A percentile compares a stretch with the other conserved stretches of the same genome.
Evolutionary conservation across 352 stramenopile species (phyloP).

Genomic region (Globisporangium heterothallicum): DNA sequence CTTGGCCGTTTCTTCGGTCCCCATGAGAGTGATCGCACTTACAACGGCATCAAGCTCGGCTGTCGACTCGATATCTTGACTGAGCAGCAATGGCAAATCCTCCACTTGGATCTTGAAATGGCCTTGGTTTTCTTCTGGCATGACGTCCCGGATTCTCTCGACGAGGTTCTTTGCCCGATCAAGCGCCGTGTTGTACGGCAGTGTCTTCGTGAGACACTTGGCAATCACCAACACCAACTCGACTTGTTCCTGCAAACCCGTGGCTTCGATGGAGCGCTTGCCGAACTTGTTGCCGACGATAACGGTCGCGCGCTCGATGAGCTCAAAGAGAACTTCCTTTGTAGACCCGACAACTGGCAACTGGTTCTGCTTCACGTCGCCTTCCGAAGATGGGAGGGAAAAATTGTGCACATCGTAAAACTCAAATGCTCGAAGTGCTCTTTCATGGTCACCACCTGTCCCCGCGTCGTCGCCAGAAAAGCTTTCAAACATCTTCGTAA

Average conservation of each 20-base stretch:
- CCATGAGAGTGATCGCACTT: constrained; percentile 60
- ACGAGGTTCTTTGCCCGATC: constrained; percentile 30
- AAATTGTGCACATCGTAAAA: constrained; percentile 50
- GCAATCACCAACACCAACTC: constrained; percentile 55
- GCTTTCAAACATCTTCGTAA: constrained; percentile 46
- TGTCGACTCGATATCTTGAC: constrained; percentile 18
- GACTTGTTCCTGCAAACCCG: constrained; percentile 41
- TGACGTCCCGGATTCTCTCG: constrained; percentile 30
- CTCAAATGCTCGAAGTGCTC: constrained; percentile 34
- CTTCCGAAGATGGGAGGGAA: constrained; percentile 22
- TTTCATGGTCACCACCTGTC: not conserved
- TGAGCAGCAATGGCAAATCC: constrained; percentile 26
- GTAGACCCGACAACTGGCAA: constrained; percentile 32
- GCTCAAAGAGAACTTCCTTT: constrained; percentile 43
- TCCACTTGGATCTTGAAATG: constrained; percentile 47
- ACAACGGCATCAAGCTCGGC: constrained; percentile 23
- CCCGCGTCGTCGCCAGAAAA: not conserved
- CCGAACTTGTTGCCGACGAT: constrained; percentile 48
- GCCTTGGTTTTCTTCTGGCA: constrained; percentile 42
- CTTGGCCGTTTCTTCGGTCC: constrained; percentile 41
- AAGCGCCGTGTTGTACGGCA: constrained; percentile 43
- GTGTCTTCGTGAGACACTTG: constrained; percentile 39
- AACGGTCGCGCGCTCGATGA: constrained; percentile 52
- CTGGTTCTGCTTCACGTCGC: constrained; percentile 22
- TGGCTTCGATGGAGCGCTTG: constrained; percentile 51